Evolutionary conservation across 495 filamentous ascomycete genomes (phyloP), one percentile per base, ranked within the genome.

Genomic region (Cercophora sp.): DNA sequence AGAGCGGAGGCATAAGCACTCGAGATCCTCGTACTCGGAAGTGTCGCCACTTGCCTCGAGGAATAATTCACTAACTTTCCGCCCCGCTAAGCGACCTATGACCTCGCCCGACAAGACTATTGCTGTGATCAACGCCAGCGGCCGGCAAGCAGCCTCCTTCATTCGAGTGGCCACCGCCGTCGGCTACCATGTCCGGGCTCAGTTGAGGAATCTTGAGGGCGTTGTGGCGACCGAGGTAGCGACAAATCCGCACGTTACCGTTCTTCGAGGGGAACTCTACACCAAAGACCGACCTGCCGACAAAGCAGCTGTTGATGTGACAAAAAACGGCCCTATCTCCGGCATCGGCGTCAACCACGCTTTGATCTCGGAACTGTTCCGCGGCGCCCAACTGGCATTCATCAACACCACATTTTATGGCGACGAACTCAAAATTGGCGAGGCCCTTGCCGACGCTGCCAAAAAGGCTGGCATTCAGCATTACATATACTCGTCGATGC

Each of bases 361-460:
- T 3, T 71, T 98, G 45, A 86, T 98, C 65, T 77, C 79, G 23
- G 69, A 82, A 20, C 79, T 98, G 10, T 98, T 97, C 76, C 67
- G 76, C 9, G 88, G 88, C 57, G 88, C 88, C 18, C 83, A 91
- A 51, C 75, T 91, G 31, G 93, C 93, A 51, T 98, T 96, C 69
- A 91, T 97, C 77, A 98, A 98, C 72, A 98, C 93, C 24, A 92
- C 90, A n/a, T 94, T 92, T 54, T 92, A 91, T 74, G 94, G 93
- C 26, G 91, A 97, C 64, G 93, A 98, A 75, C 79, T 91, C 37
- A 84, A 82, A 8, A 92, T 96, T 55, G 93, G 93, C 29, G 80
- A 86, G 56, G 85, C 85, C 0, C 74, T 96, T 35, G 93, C 93
- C 32, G 87, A 96, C 64, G 91, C 90, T 15, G 93, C 93, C 31